Conservation (phyloP, 805 yeast genomes). For the Candida ficus region DNA sequence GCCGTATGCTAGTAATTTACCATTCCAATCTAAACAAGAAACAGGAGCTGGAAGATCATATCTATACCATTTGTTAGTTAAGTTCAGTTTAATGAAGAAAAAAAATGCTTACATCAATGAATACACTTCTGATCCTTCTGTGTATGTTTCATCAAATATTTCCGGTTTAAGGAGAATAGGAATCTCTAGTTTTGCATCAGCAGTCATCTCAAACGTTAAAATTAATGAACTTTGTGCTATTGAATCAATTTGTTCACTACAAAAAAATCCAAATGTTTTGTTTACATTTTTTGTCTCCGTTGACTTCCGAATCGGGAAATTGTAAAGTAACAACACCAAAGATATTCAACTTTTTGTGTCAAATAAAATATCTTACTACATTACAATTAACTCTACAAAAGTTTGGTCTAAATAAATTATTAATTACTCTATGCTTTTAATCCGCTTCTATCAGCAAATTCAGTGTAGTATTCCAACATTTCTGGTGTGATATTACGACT, state of each 20-base stretch:
- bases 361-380: no score
- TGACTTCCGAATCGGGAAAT: not conserved
- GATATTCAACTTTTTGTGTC: no score
- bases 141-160: conserved; percentile 15
- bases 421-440: conserved; percentile 23
- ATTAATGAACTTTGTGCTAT: no score
- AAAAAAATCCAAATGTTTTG: not conserved
- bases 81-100: no score
- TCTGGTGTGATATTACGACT: conserved; percentile 79
- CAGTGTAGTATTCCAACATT: conserved; percentile 72
- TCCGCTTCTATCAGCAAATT: conserved; percentile 38
- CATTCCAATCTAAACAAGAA: conserved; percentile 22
- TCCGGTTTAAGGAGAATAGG: conserved; percentile 22
- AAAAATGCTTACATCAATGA: conserved; percentile 16
- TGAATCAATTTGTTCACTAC: no score
- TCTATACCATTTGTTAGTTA: no score
- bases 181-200: conserved; percentile 5
- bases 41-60: conserved; percentile 19
- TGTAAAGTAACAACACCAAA: no score
- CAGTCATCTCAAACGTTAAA: conserved; percentile 1
- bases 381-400: not conserved
- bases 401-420: no score
- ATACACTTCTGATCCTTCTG: conserved; percentile 18
- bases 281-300: conserved; percentile 2
- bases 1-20: conserved; percentile 16